Conservation (phyloP, 108 stramenopile genomes). For the Skeletonema menzelii region DNA sequence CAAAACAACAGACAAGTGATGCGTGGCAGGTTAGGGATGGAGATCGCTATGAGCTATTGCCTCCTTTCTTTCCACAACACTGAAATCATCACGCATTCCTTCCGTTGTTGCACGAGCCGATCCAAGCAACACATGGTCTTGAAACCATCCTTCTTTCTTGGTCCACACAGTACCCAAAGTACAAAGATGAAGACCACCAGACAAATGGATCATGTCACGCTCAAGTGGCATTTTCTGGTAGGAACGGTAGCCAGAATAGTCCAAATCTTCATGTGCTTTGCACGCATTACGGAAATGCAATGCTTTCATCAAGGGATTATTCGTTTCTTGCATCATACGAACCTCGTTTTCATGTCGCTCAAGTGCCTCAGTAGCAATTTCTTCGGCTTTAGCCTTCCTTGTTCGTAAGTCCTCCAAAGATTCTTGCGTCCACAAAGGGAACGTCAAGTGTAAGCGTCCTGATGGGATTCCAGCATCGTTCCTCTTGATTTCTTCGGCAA, state of each 20-base stretch:
- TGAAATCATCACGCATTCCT: conserved; percentile 17
- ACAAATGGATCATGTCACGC: conserved; percentile 25
- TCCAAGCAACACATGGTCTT: conserved; percentile 46
- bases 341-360: conserved; percentile 51
- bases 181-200: conserved; percentile 31
- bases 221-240: conserved; percentile 39
- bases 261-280: conserved; percentile 42
- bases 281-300: conserved; percentile 62
- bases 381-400: conserved; percentile 41
- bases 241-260: conserved; percentile 25
- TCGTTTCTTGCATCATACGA: conserved; percentile 50
- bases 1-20: background rate
- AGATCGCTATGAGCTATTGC: background rate
- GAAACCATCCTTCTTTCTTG: conserved; percentile 40
- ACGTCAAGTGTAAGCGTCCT: conserved; percentile 58
- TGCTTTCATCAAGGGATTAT: conserved; percentile 63
- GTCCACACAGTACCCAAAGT: conserved; percentile 50
- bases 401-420: conserved; percentile 41
- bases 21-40: background rate
- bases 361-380: conserved; percentile 39
- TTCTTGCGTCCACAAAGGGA: conserved; percentile 60
- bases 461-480: conserved; percentile 57
- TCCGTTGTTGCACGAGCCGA: conserved; percentile 11
- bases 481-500: conserved; percentile 49
- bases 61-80: conserved; percentile 14